A percentile compares a stretch with the other conserved stretches of the same genome.
phyloP scores from a whole-genome alignment of 2,329 filamentous ascomycete genomes.

The Aspergillus arachidicola region DNA sequence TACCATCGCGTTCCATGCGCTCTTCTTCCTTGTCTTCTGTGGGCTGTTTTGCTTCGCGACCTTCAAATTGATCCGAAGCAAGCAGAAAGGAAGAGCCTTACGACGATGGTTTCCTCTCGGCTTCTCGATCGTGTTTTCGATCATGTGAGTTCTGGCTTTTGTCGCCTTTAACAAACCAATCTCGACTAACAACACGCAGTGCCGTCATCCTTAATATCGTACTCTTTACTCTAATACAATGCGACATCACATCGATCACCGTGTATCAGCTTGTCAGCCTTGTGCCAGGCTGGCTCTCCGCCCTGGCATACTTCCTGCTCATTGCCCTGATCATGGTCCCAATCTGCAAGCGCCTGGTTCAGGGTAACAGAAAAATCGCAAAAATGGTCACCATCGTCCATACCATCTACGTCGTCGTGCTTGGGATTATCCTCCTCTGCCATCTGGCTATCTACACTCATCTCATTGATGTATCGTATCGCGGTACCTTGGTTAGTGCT shows the following conservation, averaged over 20 bases:
- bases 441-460: slow-evolving; percentile 9
- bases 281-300: slow-evolving; percentile 9
- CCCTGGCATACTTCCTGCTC: slow-evolving; percentile 4
- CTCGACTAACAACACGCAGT: neutral
- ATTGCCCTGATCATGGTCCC: slow-evolving; percentile 17
- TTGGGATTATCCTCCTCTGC: slow-evolving; percentile 13
- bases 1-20: slow-evolving; percentile 16
- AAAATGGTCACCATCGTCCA: slow-evolving; percentile 11
- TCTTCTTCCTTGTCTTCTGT: slow-evolving; percentile 18
- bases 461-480: neutral
- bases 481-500: too few relatives aligned
- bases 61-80: slow-evolving; percentile 2
- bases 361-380: slow-evolving; percentile 2
- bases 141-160: slow-evolving; percentile 8
- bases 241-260: slow-evolving; percentile 1
- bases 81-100: neutral
- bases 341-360: slow-evolving; percentile 17
- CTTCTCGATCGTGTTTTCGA: slow-evolving; percentile 6
- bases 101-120: slow-evolving; percentile 13
- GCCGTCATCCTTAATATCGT: slow-evolving; percentile 7
- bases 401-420: slow-evolving; percentile 4
- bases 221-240: slow-evolving; percentile 7
- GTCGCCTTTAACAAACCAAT: neutral
- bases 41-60: slow-evolving; percentile 1
- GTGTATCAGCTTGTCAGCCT: neutral